Conservation (phyloP, 2,329 filamentous ascomycete genomes). For the Monosporascus sp. region DNA sequence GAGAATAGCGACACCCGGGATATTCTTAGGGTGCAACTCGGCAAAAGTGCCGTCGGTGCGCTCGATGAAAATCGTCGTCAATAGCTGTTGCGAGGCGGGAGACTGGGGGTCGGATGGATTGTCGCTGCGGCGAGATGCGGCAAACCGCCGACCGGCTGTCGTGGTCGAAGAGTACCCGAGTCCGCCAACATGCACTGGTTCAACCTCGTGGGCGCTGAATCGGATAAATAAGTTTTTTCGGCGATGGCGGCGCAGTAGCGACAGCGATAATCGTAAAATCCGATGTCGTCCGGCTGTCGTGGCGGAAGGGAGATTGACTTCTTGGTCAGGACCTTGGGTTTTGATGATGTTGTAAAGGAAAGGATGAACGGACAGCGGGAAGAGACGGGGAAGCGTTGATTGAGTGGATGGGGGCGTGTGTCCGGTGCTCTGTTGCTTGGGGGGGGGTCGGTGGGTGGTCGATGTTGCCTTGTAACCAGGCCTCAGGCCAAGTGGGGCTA, state of each 20-base stretch:
- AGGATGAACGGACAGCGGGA: not conserved
- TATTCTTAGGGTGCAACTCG: not conserved
- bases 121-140: constrained; percentile 31
- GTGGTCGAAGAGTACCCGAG: constrained; percentile 26
- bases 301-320: not conserved
- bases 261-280: constrained; percentile 1
- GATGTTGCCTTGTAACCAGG: not conserved
- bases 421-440: not conserved
- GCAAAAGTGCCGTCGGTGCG: constrained; percentile 10
- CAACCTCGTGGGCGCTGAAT: constrained; percentile 4
- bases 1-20: not conserved
- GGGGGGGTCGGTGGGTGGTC: not conserved
- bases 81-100: constrained; percentile 6
- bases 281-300: constrained; percentile 5
- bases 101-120: constrained; percentile 13
- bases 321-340: not conserved
- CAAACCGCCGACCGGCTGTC: constrained; percentile 33
- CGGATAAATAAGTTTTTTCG: not conserved
- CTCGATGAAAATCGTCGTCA: constrained; percentile 7
- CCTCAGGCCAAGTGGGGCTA: not conserved
- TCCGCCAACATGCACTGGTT: constrained; percentile 29
- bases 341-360: not conserved
- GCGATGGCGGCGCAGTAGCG: not conserved
- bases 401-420: not conserved
- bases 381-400: not conserved